A percentile compares a stretch with the other conserved stretches of the same genome.
Evolutionary conservation across 2,329 filamentous ascomycete species (phyloP).

Genomic region (Neopestalotiopsis sp.): DNA sequence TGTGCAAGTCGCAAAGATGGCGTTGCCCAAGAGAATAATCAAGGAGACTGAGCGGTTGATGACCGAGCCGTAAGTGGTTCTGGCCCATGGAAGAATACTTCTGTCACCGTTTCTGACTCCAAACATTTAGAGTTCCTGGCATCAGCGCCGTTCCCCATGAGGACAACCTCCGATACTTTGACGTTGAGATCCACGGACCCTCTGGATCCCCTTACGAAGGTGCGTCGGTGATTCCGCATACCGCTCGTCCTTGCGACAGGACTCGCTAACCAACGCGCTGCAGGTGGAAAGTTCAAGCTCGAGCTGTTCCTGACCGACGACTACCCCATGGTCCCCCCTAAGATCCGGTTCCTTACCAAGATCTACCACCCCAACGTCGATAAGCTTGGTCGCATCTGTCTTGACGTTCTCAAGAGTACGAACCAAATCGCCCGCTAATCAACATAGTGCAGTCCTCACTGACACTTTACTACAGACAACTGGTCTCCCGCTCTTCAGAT

Average conservation of each 20-base stretch:
- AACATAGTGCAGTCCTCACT: slow-evolving; percentile 16
- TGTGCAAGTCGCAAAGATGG: slow-evolving; percentile 51
- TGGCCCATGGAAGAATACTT: background rate
- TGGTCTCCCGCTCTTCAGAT: slow-evolving; percentile 99
- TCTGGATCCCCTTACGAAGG: slow-evolving; percentile 94
- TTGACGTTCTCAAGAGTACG: slow-evolving; percentile 94
- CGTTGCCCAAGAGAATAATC: slow-evolving; percentile 93
- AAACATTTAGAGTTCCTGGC: slow-evolving; percentile 76
- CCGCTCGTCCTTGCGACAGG: too few species aligned
- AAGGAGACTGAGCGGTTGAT: slow-evolving; percentile 98
- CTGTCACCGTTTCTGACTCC: background rate
- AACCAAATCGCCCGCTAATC: background rate
- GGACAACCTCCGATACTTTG: slow-evolving; percentile 97
- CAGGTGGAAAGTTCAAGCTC: slow-evolving; percentile 88
- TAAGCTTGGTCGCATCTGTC: slow-evolving; percentile 93
- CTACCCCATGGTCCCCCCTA: slow-evolving; percentile 98
- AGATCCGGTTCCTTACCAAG: slow-evolving; percentile 97
- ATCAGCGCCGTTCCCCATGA: slow-evolving; percentile 96
- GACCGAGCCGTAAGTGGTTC: slow-evolving; percentile 81
- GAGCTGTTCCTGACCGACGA: slow-evolving; percentile 98
- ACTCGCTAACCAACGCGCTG: background rate
- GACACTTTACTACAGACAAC: slow-evolving; percentile 69
- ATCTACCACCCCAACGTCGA: slow-evolving; percentile 99
- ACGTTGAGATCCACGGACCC: slow-evolving; percentile 94
- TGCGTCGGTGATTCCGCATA: slow-evolving; percentile 43